These are phyloP conservation scores for Ophiobolus disseminans DNA, from an alignment of 2,329 filamentous ascomycete genomes.

Conservation along the genomic window DNA sequence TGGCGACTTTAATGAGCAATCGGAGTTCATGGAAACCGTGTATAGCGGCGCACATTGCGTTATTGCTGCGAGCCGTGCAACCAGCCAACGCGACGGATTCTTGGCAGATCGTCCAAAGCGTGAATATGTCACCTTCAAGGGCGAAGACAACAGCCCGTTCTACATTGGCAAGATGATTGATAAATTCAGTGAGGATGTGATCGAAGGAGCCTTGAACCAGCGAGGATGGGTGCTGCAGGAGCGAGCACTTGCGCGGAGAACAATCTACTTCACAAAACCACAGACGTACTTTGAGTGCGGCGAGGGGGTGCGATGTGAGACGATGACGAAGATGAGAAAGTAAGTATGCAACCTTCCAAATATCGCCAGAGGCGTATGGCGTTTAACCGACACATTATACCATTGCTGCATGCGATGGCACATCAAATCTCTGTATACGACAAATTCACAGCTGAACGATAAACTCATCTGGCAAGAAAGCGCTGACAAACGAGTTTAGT, in stretches of 20 bases:
- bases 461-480: too few relatives aligned
- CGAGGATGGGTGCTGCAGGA: constrained; percentile 42
- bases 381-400: too few relatives aligned
- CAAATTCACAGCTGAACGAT: too few relatives aligned
- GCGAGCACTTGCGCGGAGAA: constrained; percentile 30
- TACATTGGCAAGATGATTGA: constrained; percentile 30
- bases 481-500: too few relatives aligned
- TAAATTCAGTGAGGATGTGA: constrained; percentile 29
- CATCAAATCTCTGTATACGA: too few relatives aligned
- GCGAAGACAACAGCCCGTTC: constrained; percentile 10
- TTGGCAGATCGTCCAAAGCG: constrained; percentile 5
- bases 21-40: constrained; percentile 26
- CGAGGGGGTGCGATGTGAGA: constrained; percentile 28
- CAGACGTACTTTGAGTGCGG: constrained; percentile 42
- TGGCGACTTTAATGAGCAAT: constrained; percentile 26
- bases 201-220: constrained; percentile 19
- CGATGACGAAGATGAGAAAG: constrained; percentile 22
- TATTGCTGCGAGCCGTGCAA: constrained; percentile 22
- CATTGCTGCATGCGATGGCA: too few relatives aligned
- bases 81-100: constrained; percentile 15
- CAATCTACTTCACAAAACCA: constrained; percentile 33
- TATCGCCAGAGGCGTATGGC: too few relatives aligned
- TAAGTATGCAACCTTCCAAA: too few relatives aligned
- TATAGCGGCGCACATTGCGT: constrained; percentile 25
- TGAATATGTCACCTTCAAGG: constrained; percentile 7